Evolutionary conservation across 148 eudicot species (phyloP).

Genomic region (Vaccinium myrtillus): DNA sequence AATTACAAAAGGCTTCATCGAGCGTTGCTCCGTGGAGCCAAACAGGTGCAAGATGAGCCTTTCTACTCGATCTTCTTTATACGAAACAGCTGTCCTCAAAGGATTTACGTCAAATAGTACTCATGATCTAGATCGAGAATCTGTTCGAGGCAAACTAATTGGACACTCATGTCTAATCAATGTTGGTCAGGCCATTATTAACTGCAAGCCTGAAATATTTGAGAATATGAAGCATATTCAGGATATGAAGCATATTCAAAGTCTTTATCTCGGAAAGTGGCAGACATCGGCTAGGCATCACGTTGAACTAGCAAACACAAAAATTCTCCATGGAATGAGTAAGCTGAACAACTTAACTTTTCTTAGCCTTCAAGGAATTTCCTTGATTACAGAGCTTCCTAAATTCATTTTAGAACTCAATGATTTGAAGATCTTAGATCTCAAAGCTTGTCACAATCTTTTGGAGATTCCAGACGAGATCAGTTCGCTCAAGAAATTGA

Average conservation of each 20-base stretch:
- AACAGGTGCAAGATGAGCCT: not conserved
- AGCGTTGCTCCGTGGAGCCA: slow-evolving; percentile 10
- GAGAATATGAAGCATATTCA: too few relatives aligned
- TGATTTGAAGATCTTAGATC: slow-evolving; percentile 37
- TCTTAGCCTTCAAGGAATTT: slow-evolving; percentile 30
- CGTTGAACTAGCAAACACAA: too few relatives aligned
- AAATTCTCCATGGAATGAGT: too few relatives aligned
- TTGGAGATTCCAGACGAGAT: slow-evolving; percentile 36
- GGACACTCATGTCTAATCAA: slow-evolving; percentile 23
- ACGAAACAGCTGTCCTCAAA: rapidly evolving
- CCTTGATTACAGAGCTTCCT: slow-evolving; percentile 16
- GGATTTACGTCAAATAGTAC: too few relatives aligned
- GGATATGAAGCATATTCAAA: slow-evolving; percentile 31
- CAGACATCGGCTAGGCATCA: too few relatives aligned
- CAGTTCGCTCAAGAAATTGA: slow-evolving; percentile 32
- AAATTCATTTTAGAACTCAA: slow-evolving; percentile 23
- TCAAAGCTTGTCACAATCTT: slow-evolving; percentile 13
- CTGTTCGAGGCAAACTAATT: too few relatives aligned
- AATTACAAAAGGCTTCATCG: slow-evolving; percentile 24
- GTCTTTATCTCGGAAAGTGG: too few relatives aligned
- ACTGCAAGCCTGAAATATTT: slow-evolving; percentile 24
- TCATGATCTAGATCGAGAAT: too few relatives aligned
- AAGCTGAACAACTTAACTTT: too few relatives aligned
- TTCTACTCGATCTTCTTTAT: not conserved
- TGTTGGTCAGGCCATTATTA: slow-evolving; percentile 22